These are phyloP conservation scores for Yarrowia sp. DNA, from an alignment of 805 yeast genomes.

Conservation along the genomic window DNA sequence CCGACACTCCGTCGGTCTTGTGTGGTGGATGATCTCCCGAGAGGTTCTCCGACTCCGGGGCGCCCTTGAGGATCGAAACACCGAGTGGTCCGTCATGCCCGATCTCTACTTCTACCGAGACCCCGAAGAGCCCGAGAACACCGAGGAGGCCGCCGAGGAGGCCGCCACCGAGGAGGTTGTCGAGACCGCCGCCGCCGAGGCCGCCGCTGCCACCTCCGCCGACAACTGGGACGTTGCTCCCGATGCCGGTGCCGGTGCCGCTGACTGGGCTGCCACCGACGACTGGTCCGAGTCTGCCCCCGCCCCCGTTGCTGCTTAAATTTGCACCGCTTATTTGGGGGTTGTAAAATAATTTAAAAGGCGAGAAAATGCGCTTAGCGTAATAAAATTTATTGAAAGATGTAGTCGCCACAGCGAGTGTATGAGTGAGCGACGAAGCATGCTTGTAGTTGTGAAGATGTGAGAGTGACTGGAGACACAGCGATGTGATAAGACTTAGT, in stretches of 20 bases:
- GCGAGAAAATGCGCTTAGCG: slow-evolving; percentile 18
- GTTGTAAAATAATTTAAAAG: slow-evolving; percentile 27
- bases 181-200: slow-evolving; percentile 72
- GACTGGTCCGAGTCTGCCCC: slow-evolving; percentile 45
- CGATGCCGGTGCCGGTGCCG: slow-evolving; percentile 52
- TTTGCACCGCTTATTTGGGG: slow-evolving; percentile 8
- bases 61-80: slow-evolving; percentile 90
- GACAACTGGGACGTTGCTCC: slow-evolving; percentile 48
- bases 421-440: neutral
- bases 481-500: no score
- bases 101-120: slow-evolving; percentile 99
- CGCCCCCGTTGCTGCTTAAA: slow-evolving; percentile 36
- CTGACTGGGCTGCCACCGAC: slow-evolving; percentile 55
- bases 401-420: neutral
- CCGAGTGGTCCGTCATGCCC: slow-evolving; percentile 99
- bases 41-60: slow-evolving; percentile 99
- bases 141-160: slow-evolving; percentile 64
- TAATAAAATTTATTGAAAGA: slow-evolving; percentile 23
- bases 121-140: slow-evolving; percentile 96
- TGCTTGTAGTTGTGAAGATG: no score
- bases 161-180: slow-evolving; percentile 61
- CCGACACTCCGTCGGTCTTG: slow-evolving; percentile 98
- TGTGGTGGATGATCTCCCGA: slow-evolving; percentile 99
- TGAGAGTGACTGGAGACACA: no score
- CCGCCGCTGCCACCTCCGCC: slow-evolving; percentile 53